Evolutionary conservation across 352 stramenopile genomes (phyloP).

Genomic region (Globisporangium ultimum): DNA sequence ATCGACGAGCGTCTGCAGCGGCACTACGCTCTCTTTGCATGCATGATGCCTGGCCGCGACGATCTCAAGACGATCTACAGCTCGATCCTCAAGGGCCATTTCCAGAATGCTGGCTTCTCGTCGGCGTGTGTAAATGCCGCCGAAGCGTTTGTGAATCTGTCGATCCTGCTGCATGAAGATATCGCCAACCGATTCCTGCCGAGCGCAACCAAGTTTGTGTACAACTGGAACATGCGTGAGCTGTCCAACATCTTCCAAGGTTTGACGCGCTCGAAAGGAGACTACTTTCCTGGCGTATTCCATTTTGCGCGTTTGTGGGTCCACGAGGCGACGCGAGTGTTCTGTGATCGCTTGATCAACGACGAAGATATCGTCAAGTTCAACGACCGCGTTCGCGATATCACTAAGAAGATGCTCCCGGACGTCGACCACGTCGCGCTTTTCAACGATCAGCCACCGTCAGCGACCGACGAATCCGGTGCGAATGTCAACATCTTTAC

Average conservation of each 20-base stretch:
- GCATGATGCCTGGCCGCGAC: constrained; percentile 92
- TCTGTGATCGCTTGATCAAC: constrained; percentile 95
- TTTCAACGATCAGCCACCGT: constrained; percentile 63
- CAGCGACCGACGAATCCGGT: constrained; percentile 22
- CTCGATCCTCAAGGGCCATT: constrained; percentile 93
- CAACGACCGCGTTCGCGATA: constrained; percentile 88
- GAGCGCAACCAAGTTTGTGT: constrained; percentile 97
- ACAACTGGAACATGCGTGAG: constrained; percentile 98
- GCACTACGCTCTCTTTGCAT: constrained; percentile 95
- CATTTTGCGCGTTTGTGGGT: constrained; percentile 92
- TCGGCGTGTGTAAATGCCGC: constrained; percentile 55
- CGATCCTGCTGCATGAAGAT: constrained; percentile 90
- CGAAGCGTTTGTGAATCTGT: constrained; percentile 90
- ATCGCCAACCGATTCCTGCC: constrained; percentile 94
- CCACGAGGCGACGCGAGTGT: constrained; percentile 97
- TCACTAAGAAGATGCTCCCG: constrained; percentile 91
- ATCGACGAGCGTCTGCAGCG: constrained; percentile 96
- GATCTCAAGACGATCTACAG: constrained; percentile 96
- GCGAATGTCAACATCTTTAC: constrained; percentile 92
- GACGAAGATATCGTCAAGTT: constrained; percentile 94
- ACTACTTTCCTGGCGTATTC: constrained; percentile 88
- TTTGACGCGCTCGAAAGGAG: constrained; percentile 88
- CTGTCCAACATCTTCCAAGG: constrained; percentile 97
- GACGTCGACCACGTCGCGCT: constrained; percentile 83
- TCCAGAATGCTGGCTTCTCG: constrained; percentile 82